A percentile compares a stretch with the other conserved stretches of the same genome.
phyloP scores from a whole-genome alignment of 495 filamentous ascomycete species.

The Hypoxylon cercidicola region DNA sequence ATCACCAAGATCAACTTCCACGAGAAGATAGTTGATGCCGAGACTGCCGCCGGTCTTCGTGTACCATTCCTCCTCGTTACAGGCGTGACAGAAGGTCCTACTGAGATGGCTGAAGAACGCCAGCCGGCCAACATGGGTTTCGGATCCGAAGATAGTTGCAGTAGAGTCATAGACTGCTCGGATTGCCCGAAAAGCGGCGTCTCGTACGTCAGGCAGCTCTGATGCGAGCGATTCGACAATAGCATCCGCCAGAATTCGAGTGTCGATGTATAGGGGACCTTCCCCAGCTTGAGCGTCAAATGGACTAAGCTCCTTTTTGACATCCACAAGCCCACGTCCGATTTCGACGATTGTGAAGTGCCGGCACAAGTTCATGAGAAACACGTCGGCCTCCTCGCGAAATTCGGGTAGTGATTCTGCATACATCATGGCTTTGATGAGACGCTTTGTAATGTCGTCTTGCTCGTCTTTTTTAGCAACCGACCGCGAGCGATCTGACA shows the following conservation, averaged over 20 bases:
- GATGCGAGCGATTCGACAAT: constrained; percentile 88
- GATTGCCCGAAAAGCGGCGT: constrained; percentile 82
- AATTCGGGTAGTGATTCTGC: constrained; percentile 85
- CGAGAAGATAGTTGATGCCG: constrained; percentile 85
- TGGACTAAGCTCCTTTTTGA: constrained; percentile 73
- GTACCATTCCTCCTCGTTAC: constrained; percentile 97
- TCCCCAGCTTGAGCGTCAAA: constrained; percentile 89
- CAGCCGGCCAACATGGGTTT: constrained; percentile 73
- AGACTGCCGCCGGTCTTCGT: constrained; percentile 91
- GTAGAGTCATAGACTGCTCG: constrained; percentile 79
- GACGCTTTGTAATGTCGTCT: constrained; percentile 80
- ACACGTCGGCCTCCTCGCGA: constrained; percentile 71
- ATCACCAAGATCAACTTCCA: constrained; percentile 82
- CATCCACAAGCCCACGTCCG: constrained; percentile 77
- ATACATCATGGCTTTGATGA: constrained; percentile 89
- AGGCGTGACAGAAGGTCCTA: constrained; percentile 88
- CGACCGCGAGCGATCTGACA: constrained; percentile 80
- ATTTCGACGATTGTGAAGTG: constrained; percentile 95
- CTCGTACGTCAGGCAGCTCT: constrained; percentile 79
- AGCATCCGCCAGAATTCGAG: constrained; percentile 84
- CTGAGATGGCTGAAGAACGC: constrained; percentile 84
- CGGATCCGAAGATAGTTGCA: constrained; percentile 80
- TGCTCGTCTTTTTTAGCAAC: constrained; percentile 86
- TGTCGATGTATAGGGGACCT: constrained; percentile 85
- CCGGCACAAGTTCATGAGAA: constrained; percentile 81